Percentiles rank a stretch among this genome's conserved stretches.
Evolutionary conservation across 2,329 filamentous ascomycete genomes (phyloP).

Genomic region (Xylariales sp.): DNA sequence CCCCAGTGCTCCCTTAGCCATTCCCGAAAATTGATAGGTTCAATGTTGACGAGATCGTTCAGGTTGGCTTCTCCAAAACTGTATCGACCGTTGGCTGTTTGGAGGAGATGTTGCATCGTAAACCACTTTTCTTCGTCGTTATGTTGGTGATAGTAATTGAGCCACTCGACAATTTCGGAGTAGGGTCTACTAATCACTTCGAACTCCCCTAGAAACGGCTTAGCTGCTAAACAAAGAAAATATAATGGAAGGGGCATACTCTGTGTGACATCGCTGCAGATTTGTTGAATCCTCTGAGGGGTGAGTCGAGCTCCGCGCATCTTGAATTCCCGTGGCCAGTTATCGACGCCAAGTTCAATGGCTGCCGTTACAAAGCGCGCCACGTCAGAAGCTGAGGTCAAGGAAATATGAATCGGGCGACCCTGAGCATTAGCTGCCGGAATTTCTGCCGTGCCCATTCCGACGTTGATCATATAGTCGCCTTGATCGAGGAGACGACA

Average conservation of each 20-base stretch:
- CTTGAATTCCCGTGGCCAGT: constrained; percentile 76
- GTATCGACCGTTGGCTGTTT: constrained; percentile 75
- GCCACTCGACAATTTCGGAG: constrained; percentile 55
- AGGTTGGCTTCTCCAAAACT: constrained; percentile 71
- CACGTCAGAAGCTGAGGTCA: constrained; percentile 78
- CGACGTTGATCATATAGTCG: constrained; percentile 74
- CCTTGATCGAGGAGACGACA: constrained; percentile 67
- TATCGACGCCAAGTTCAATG: constrained; percentile 67
- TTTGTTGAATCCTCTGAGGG: constrained; percentile 67
- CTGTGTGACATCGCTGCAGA: constrained; percentile 62
- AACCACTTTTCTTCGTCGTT: constrained; percentile 62
- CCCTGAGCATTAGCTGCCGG: constrained; percentile 65
- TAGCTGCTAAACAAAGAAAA: constrained; percentile 33
- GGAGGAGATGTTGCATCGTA: constrained; percentile 71
- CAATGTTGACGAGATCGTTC: constrained; percentile 62
- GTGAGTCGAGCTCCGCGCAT: constrained; percentile 75
- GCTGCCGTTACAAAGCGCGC: constrained; percentile 78
- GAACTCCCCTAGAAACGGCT: constrained; percentile 41
- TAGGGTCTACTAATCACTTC: constrained; percentile 54
- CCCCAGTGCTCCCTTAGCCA: constrained; percentile 66
- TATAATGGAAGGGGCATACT: constrained; percentile 49
- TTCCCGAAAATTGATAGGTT: constrained; percentile 62
- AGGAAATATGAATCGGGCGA: constrained; percentile 65
- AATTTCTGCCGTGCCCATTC: constrained; percentile 67
- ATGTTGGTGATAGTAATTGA: constrained; percentile 58